phyloP scores from a whole-genome alignment of 768 basidiomycete genomes.

The Mycena indigotica region DNA sequence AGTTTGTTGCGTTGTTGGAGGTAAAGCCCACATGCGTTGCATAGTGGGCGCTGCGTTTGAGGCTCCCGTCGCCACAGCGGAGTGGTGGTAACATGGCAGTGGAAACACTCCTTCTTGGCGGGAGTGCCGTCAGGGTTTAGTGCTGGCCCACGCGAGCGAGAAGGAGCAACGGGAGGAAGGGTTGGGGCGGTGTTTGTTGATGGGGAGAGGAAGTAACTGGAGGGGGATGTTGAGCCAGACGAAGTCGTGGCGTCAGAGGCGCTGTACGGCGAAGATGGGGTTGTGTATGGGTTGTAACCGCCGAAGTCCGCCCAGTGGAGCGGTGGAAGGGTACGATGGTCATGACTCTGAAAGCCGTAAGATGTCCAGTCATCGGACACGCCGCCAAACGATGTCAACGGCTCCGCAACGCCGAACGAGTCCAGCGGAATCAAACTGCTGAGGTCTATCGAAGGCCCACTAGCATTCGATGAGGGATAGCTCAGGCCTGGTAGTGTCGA shows the following conservation, averaged over 20 bases:
- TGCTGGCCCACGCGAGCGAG: not conserved
- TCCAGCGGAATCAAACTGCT: not conserved
- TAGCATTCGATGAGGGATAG: not conserved
- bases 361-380: not conserved
- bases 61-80: constrained; percentile 21
- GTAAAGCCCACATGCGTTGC: constrained; percentile 20
- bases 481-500: not conserved
- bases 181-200: not conserved
- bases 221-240: constrained; percentile 3
- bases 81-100: constrained; percentile 17
- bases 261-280: not conserved
- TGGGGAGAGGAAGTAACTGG: not conserved
- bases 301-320: not conserved
- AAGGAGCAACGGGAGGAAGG: not conserved
- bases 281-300: not conserved
- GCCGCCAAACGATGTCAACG: not conserved
- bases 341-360: not conserved
- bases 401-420: not conserved
- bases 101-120: constrained; percentile 13
- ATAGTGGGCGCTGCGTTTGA: constrained; percentile 9
- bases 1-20: constrained; percentile 21
- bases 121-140: not conserved
- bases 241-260: not conserved
- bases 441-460: not conserved
- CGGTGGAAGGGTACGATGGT: not conserved